Conservation (phyloP, 345 rosid species). For the Hypericum androsaemum region DNA sequence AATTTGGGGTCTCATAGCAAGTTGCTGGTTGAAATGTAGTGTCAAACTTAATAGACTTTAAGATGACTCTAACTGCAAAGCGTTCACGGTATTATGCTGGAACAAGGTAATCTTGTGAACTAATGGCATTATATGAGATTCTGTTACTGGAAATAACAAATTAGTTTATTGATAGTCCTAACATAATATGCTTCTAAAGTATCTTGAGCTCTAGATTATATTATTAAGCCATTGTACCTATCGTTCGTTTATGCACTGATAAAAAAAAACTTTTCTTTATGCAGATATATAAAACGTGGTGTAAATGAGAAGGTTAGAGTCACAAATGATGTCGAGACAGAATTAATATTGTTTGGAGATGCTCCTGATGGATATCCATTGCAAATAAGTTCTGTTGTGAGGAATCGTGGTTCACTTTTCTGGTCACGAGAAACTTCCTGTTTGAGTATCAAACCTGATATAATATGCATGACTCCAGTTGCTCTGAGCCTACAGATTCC, state of each 20-base stretch:
- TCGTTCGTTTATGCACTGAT: too few relatives aligned
- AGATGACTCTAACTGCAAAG: conserved; percentile 69
- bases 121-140: not conserved
- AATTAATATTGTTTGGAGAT: conserved; percentile 80
- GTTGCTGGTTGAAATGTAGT: too few relatives aligned
- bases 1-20: too few relatives aligned
- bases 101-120: conserved; percentile 50
- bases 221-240: too few relatives aligned
- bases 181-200: too few relatives aligned
- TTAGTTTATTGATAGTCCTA: too few relatives aligned
- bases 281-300: conserved; percentile 81
- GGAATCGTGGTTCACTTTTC: conserved; percentile 88
- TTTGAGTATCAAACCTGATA: conserved; percentile 78
- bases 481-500: not conserved
- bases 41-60: conserved; percentile 53
- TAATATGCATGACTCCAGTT: conserved; percentile 49
- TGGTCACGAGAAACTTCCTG: conserved; percentile 97
- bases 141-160: too few relatives aligned
- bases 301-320: conserved; percentile 92
- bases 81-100: conserved; percentile 96
- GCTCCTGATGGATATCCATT: conserved; percentile 46
- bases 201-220: too few relatives aligned
- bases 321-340: conserved; percentile 98
- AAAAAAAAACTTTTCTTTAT: not conserved
- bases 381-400: conserved; percentile 85